Conservation (phyloP, 78 protist species). For the Planoprotostelium fungivorum region DNA sequence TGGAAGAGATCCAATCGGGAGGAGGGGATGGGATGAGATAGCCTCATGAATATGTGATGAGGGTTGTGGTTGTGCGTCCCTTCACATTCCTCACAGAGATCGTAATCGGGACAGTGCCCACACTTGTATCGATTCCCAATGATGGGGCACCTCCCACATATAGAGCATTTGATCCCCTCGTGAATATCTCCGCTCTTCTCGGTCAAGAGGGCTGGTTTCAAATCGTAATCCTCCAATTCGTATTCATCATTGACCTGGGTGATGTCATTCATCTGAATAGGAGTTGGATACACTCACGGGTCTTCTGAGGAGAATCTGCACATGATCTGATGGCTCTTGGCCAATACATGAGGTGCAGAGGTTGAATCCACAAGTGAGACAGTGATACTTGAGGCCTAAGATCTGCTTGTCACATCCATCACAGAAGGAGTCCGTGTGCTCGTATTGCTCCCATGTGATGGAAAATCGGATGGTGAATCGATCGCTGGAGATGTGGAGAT, state of each 20-base stretch:
- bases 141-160: background rate
- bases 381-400: background rate
- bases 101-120: background rate
- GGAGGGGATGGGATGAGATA: background rate
- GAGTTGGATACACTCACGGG: background rate
- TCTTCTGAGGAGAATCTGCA: background rate
- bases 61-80: background rate
- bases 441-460: background rate
- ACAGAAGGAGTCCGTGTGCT: background rate
- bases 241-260: background rate
- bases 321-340: background rate
- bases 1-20: too few species aligned
- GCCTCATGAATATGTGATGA: background rate
- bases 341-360: background rate
- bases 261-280: background rate
- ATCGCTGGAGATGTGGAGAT: background rate
- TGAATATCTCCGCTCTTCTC: background rate
- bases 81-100: background rate
- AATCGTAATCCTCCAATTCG: background rate
- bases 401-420: background rate
- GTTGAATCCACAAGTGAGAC: background rate
- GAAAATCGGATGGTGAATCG: background rate
- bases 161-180: background rate
- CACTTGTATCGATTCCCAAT: background rate
- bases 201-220: background rate